A percentile compares a stretch with the other conserved stretches of the same genome.
Conservation (phyloP, 768 basidiomycete species). For the Termitomyces sp. region DNA sequence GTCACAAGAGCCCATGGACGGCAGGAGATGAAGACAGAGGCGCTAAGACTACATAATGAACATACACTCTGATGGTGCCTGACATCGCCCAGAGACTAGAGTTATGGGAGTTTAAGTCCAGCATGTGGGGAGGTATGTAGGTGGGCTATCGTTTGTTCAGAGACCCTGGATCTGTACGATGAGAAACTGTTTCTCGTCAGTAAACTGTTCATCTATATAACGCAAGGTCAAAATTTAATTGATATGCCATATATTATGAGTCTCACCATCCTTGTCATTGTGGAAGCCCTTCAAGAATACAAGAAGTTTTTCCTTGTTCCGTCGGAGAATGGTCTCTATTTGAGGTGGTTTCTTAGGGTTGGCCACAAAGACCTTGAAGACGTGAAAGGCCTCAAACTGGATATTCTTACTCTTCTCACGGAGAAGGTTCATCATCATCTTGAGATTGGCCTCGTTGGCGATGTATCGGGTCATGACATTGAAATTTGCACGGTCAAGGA, state of each 20-base stretch:
- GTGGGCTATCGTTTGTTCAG: conserved; percentile 28
- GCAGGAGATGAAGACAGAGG: background rate
- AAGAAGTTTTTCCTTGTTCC: conserved; percentile 94
- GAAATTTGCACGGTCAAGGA: conserved; percentile 97
- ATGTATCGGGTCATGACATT: conserved; percentile 99
- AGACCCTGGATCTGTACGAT: conserved; percentile 87
- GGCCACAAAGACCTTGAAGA: conserved; percentile 99
- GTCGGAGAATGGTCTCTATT: conserved; percentile 83
- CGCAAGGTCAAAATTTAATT: background rate
- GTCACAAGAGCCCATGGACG: background rate
- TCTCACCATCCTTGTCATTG: conserved; percentile 90
- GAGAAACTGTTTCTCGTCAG: conserved; percentile 95
- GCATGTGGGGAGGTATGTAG: background rate
- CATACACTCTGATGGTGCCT: background rate
- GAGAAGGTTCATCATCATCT: conserved; percentile 99
- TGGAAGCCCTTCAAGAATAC: conserved; percentile 91
- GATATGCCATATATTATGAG: background rate
- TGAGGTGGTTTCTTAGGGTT: conserved; percentile 99
- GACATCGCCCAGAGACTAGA: background rate
- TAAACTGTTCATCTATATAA: conserved; percentile 90
- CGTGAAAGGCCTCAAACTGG: conserved; percentile 99
- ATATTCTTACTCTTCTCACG: conserved; percentile 99
- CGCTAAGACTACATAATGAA: background rate
- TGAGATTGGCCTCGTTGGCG: conserved; percentile 89
- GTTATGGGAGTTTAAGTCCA: background rate